These are phyloP conservation scores for Phytophthora megakarya DNA, from an alignment of 352 stramenopile species.

Conservation along the genomic window DNA sequence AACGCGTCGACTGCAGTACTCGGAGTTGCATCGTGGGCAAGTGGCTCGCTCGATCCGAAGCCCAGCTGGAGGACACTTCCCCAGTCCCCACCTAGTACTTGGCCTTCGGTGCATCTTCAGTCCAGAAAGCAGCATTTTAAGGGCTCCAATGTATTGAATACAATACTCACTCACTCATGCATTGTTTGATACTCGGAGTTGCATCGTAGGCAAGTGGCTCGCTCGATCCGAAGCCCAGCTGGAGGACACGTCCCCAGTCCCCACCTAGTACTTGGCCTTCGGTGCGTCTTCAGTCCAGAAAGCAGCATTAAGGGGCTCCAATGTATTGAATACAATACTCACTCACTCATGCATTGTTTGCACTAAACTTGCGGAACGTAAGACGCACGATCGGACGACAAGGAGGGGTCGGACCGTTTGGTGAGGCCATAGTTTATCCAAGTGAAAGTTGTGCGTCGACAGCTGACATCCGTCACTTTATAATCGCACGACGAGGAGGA, in stretches of 20 bases:
- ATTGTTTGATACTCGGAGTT: constrained; percentile 12
- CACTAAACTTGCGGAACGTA: too few species aligned
- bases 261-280: constrained; percentile 1
- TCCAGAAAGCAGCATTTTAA: constrained; percentile 21
- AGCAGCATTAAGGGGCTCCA: neutral
- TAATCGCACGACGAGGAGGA: constrained; percentile 9
- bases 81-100: neutral
- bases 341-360: too few species aligned
- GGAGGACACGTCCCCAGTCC: neutral
- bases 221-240: constrained; percentile 4
- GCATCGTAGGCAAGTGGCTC: constrained; percentile 1
- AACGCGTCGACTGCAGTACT: constrained; percentile 20
- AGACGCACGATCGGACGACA: constrained; percentile 36
- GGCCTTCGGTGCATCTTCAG: constrained; percentile 3
- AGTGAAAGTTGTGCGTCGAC: constrained; percentile 22
- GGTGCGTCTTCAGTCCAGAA: constrained; percentile 9
- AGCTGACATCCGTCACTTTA: constrained; percentile 27
- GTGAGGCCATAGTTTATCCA: constrained; percentile 21
- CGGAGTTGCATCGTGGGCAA: constrained; percentile 7
- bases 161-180: too few species aligned
- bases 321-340: neutral
- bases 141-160: too few species aligned
- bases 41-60: constrained; percentile 3
- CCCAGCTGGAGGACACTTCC: neutral
- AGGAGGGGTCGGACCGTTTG: constrained; percentile 33